Percentiles rank a stretch among this genome's conserved stretches.
phyloP scores from a whole-genome alignment of 2,329 filamentous ascomycete species.

The Fusarium brevicatenulatum region DNA sequence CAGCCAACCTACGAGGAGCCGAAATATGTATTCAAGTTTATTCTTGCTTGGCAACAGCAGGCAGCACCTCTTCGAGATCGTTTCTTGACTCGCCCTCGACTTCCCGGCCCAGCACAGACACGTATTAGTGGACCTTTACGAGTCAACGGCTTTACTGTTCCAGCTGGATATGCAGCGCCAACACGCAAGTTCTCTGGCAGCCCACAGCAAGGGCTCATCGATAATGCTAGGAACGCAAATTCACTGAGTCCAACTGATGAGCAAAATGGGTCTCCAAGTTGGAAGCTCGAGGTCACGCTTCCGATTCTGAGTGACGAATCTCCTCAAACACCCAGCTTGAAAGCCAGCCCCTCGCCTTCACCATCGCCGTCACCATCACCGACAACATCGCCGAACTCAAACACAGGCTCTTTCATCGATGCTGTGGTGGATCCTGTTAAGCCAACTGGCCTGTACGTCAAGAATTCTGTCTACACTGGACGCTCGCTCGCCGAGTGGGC shows the following conservation, averaged over 20 bases:
- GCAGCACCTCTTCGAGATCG: constrained; percentile 66
- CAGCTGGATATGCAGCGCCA: constrained; percentile 53
- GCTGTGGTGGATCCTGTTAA: constrained; percentile 56
- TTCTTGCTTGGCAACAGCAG: constrained; percentile 72
- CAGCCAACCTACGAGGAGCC: constrained; percentile 65
- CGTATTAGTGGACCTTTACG: constrained; percentile 60
- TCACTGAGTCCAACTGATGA: constrained; percentile 49
- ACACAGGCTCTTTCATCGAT: constrained; percentile 29
- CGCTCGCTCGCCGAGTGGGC: constrained; percentile 83
- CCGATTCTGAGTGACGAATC: constrained; percentile 33
- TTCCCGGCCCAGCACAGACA: constrained; percentile 76
- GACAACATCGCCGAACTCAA: constrained; percentile 39
- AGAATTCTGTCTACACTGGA: constrained; percentile 71
- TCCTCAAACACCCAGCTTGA: constrained; percentile 5
- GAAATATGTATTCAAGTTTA: constrained; percentile 78
- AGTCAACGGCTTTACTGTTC: constrained; percentile 52
- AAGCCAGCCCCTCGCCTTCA: constrained; percentile 13
- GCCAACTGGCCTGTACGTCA: constrained; percentile 57
- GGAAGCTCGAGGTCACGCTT: constrained; percentile 36
- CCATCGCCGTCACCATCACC: constrained; percentile 21
- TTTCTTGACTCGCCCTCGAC: constrained; percentile 72
- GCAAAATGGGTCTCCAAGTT: constrained; percentile 24
- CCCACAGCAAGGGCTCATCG: constrained; percentile 58
- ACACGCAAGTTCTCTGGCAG: constrained; percentile 61
- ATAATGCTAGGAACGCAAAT: constrained; percentile 62